These are phyloP conservation scores for Pholiota microspora DNA, from an alignment of 768 basidiomycete species.

Conservation along the genomic window DNA sequence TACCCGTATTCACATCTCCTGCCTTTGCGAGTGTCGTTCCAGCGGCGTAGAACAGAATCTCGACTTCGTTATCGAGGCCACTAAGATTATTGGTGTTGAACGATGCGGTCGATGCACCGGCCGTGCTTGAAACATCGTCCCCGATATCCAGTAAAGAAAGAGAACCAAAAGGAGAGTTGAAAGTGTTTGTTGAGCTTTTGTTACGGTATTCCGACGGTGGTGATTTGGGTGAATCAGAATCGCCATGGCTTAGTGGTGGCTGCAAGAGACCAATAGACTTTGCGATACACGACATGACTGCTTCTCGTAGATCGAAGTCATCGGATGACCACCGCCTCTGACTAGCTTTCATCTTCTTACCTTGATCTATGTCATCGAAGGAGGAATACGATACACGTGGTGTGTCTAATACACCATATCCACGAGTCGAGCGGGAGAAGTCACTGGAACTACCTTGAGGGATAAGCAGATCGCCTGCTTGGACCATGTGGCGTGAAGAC, in stretches of 20 bases:
- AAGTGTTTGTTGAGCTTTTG: conserved; percentile 32
- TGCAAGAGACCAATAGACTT: conserved; percentile 95
- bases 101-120: conserved; percentile 52
- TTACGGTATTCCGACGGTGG: conserved; percentile 41
- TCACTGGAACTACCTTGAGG: conserved; percentile 51
- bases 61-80: conserved; percentile 94
- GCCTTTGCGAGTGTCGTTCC: conserved; percentile 85
- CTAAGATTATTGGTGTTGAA: conserved; percentile 57
- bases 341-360: conserved; percentile 18
- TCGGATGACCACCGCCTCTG: conserved; percentile 39
- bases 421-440: conserved; percentile 41
- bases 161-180: conserved; percentile 70
- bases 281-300: conserved; percentile 96
- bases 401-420: conserved; percentile 48
- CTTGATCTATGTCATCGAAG: conserved; percentile 25
- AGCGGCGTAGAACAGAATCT: conserved; percentile 89
- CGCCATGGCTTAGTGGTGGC: conserved; percentile 70
- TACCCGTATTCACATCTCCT: conserved; percentile 86
- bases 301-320: conserved; percentile 93
- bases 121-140: conserved; percentile 68
- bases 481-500: conserved; percentile 56
- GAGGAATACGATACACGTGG: conserved; percentile 39
- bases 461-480: conserved; percentile 76
- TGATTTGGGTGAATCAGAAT: conserved; percentile 66
- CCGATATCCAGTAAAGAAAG: conserved; percentile 69